Evolutionary conservation across 768 basidiomycete genomes (phyloP).

Genomic region (Tulasnella sp.): DNA sequence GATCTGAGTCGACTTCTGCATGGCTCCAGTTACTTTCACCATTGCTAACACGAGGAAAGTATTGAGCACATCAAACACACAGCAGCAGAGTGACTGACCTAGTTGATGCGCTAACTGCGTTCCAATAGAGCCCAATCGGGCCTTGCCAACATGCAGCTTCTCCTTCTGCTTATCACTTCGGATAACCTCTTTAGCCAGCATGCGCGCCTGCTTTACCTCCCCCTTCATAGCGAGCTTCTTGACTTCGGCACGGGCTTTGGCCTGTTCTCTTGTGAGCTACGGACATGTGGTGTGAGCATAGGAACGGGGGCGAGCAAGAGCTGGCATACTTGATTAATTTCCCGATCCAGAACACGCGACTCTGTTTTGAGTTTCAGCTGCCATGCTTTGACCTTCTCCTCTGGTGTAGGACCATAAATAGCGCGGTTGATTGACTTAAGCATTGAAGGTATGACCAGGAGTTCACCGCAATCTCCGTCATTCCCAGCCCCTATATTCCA

Average conservation of each 20-base stretch:
- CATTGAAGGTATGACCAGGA: conserved; percentile 14
- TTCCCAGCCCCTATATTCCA: not conserved
- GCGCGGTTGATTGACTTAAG: conserved; percentile 90
- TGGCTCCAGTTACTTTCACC: conserved; percentile 92
- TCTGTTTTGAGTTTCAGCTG: conserved; percentile 77
- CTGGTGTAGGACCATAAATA: conserved; percentile 91
- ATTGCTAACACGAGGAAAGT: conserved; percentile 47
- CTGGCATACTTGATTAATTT: conserved; percentile 77
- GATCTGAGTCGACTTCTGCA: conserved; percentile 97
- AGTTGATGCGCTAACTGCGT: conserved; percentile 86
- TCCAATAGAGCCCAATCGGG: conserved; percentile 79
- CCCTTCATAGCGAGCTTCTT: conserved; percentile 87
- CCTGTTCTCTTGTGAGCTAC: conserved; percentile 73
- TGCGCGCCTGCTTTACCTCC: conserved; percentile 84
- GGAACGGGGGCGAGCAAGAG: too few species aligned
- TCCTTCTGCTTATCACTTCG: conserved; percentile 92
- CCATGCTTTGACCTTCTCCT: conserved; percentile 89
- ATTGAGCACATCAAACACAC: not conserved
- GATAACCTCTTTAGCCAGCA: conserved; percentile 90
- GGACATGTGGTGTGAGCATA: not conserved
- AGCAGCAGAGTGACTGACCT: conserved; percentile 41
- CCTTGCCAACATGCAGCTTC: conserved; percentile 83
- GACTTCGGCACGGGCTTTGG: conserved; percentile 67
- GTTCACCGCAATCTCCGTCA: too few species aligned
- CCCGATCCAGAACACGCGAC: conserved; percentile 75